Evolutionary conservation across 1,284 basidiomycete species (phyloP).

Genomic region (Apiotrichum brassicae): DNA sequence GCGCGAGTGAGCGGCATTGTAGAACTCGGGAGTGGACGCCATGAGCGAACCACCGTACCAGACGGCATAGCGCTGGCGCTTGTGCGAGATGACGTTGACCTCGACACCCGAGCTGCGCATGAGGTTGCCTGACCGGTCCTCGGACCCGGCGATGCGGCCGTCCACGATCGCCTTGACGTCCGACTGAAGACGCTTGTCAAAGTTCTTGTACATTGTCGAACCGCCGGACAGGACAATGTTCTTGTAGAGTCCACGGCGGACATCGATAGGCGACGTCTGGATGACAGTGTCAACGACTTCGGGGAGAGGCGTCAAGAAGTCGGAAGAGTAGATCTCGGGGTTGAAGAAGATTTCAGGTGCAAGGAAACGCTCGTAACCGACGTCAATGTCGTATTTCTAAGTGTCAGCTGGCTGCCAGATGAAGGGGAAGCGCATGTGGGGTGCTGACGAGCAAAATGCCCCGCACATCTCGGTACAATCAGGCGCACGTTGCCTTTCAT

Average conservation of each 20-base stretch:
- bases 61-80: slow-evolving; percentile 94
- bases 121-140: slow-evolving; percentile 65
- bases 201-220: slow-evolving; percentile 98
- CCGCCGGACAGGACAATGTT: slow-evolving; percentile 92
- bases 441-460: not conserved
- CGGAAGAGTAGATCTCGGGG: slow-evolving; percentile 95
- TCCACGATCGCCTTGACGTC: slow-evolving; percentile 94
- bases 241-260: slow-evolving; percentile 90
- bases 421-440: not conserved
- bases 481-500: not conserved
- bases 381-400: slow-evolving; percentile 82
- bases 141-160: slow-evolving; percentile 73
- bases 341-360: slow-evolving; percentile 99
- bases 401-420: no score
- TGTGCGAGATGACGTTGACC: slow-evolving; percentile 97
- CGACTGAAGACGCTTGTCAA: slow-evolving; percentile 88
- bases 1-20: slow-evolving; percentile 94
- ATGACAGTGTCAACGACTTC: slow-evolving; percentile 96
- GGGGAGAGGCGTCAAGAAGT: slow-evolving; percentile 95
- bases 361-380: slow-evolving; percentile 98
- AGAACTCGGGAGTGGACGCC: slow-evolving; percentile 94
- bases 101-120: slow-evolving; percentile 87
- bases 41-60: slow-evolving; percentile 97
- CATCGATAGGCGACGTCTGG: slow-evolving; percentile 91
- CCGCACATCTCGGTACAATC: not conserved